Evolutionary conservation across 2,329 filamentous ascomycete genomes (phyloP), one percentile per base, ranked within the genome.

Genomic region (Phaeosphaeria sp.): DNA sequence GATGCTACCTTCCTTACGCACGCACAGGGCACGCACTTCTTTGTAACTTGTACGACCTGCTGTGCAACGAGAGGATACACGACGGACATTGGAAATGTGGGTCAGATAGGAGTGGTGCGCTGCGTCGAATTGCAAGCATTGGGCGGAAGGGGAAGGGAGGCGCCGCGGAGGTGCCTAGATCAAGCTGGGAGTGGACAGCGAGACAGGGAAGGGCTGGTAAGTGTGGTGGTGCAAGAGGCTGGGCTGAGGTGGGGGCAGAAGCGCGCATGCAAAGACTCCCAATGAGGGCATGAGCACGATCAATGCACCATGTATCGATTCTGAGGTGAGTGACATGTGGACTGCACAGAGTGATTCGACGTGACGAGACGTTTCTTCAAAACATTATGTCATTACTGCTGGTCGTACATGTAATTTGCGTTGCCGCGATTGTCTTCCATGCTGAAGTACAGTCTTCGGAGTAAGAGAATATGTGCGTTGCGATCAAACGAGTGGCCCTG

Each of bases 401-500:
- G 44, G n/a, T 46, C 18, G 17, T 46, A 46, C 44, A 46, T 25
- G 21, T 46, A 22, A 27, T 22, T 46, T 27, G 44, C 44, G 44
- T 46, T 22, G 44, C 22, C 13, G 21, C 22, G 7, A 20, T 13
- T 21, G n/a, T 43, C 8, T 43, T 18, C 40, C n/a, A 43, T 21
- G 40, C 40, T 3, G 40, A 20, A 18, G 40, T 43, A 4, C n/a
- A 43, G 17, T 18, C n/a, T 3, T n/a, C 18, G n/a, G 6, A 43
- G 6, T 43, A 20, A 21, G 3, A 15, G 17, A 17, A 27, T n/a
- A 13, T 25, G 27, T 15, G 22, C 8, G 22, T n/a, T 27, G 22
- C 44, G 22, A 15, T 21, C 18, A 57, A 65, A 64, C 27, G 64
- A 67, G 52, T 59, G 63, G 60, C 63, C 64, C 63, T 67, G 63